Evolutionary conservation across 176 grass and related monocot species (phyloP), one percentile per base, ranked within the genome.

Genomic region (Echinochloa phyllopogon): DNA sequence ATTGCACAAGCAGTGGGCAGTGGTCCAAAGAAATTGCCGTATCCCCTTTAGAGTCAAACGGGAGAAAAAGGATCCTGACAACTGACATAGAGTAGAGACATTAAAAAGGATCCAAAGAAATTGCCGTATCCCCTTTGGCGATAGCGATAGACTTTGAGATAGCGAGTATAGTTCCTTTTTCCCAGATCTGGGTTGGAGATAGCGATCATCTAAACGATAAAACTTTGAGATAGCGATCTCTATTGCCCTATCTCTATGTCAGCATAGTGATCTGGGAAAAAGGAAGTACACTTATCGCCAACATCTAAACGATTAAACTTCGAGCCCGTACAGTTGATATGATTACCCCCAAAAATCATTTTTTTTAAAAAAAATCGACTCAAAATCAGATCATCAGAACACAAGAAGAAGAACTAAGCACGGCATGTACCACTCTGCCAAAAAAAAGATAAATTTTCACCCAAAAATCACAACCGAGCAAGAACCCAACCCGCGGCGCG

Each of bases 371-470:
- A 43, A 43, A 2, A 43, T 55, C 11, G 6, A 43, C n/a, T 21
- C 25, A 72, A 56, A 69, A 78, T 63, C 21, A 72, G 37, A 20
- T 16, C 11, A 81, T n/a, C 45, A 47, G 17, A 55, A 42, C 81
- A 64, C 47, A 56, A 67, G n/a, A 47, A 38, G 38, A 67, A 74
- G 66, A 82, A 72, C 20, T 23, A 74, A 38, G 27, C 29, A 59
- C 2, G 37, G 23, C 60, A 73, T 81, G 8, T 45, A 38, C 63
- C 16, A 52, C 41, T 25, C 20, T 65, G 65, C 18, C 21, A 21
- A 83, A 89, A 69, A 48, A 68, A 83, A 49, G 21, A 18, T 5
- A n/a, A 16, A 11, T 10, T 48, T 83, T 36, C 64, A 65, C 47
- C 14, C 10, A 21, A 69, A 75, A 53, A 9, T 45, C 44, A 60